These are phyloP conservation scores for Fusarium annulatum DNA, from an alignment of 2,329 filamentous ascomycete species.

Conservation along the genomic window DNA sequence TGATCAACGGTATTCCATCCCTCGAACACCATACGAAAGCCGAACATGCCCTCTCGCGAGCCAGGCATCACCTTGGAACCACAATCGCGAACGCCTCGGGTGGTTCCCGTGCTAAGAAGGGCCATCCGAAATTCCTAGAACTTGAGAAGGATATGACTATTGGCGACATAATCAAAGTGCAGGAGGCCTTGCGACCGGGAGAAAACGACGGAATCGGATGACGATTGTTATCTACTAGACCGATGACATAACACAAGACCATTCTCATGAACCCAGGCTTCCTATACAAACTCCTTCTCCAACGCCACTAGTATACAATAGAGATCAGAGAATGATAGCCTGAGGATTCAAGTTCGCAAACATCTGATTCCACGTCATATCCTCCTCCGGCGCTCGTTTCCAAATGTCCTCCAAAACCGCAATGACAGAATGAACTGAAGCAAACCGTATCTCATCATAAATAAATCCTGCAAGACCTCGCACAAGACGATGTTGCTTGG, in stretches of 20 bases:
- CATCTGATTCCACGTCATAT: constrained; percentile 40
- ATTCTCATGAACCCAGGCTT: neutral
- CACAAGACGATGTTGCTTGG: constrained; percentile 43
- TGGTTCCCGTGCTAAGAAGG: no score
- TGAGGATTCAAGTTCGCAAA: constrained; percentile 40
- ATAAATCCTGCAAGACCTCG: constrained; percentile 37
- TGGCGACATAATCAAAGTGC: no score
- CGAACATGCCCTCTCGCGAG: no score
- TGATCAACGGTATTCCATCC: no score
- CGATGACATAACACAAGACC: neutral
- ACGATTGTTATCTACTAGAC: no score
- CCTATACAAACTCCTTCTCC: rapidly evolving
- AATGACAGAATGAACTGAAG: constrained; percentile 52
- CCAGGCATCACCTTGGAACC: no score
- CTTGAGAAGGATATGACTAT: no score
- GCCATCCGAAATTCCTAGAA: no score
- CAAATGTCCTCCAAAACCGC: constrained; percentile 39
- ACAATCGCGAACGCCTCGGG: no score
- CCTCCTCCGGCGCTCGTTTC: constrained; percentile 7
- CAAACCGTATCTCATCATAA: constrained; percentile 49
- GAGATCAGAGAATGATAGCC: constrained; percentile 38
- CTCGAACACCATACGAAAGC: no score
- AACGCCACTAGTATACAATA: neutral
- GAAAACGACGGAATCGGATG: no score
- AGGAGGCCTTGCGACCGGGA: no score